These are phyloP conservation scores for Mucor mucedo DNA, from an alignment of 371 early-diverging fungal genomes.

Conservation along the genomic window DNA sequence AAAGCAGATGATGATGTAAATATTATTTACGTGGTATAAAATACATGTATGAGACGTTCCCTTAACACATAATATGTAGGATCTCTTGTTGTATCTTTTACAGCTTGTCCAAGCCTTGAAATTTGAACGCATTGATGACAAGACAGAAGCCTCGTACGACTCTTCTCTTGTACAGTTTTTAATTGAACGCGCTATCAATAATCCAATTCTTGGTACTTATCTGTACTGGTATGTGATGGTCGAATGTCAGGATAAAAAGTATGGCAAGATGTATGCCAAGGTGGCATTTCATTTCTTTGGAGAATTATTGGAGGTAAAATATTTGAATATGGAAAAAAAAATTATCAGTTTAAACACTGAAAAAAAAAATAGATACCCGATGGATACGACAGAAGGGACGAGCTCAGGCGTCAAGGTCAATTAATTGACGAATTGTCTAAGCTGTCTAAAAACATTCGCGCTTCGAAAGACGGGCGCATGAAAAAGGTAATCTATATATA, in stretches of 20 bases:
- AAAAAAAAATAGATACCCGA: constrained; percentile 53
- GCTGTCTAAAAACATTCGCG: constrained; percentile 73
- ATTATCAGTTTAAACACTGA: background rate
- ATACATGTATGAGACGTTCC: background rate
- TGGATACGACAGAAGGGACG: constrained; percentile 72
- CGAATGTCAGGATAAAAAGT: constrained; percentile 73
- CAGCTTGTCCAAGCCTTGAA: constrained; percentile 98
- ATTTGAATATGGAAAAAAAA: background rate
- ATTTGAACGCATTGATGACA: constrained; percentile 75
- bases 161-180: constrained; percentile 89
- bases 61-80: constrained; percentile 50
- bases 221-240: constrained; percentile 97
- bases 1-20: constrained; percentile 91
- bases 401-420: constrained; percentile 81
- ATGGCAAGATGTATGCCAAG: constrained; percentile 87
- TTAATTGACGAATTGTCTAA: constrained; percentile 77
- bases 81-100: constrained; percentile 85
- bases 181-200: constrained; percentile 80
- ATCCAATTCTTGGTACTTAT: constrained; percentile 85
- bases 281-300: constrained; percentile 81
- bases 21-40: background rate
- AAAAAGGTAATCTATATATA: constrained; percentile 67
- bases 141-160: constrained; percentile 50
- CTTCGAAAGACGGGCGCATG: constrained; percentile 78
- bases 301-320: constrained; percentile 64